Percentiles rank a stretch among this genome's conserved stretches.
Conservation (phyloP, 768 basidiomycete species). For the Kwoniella europaea region DNA sequence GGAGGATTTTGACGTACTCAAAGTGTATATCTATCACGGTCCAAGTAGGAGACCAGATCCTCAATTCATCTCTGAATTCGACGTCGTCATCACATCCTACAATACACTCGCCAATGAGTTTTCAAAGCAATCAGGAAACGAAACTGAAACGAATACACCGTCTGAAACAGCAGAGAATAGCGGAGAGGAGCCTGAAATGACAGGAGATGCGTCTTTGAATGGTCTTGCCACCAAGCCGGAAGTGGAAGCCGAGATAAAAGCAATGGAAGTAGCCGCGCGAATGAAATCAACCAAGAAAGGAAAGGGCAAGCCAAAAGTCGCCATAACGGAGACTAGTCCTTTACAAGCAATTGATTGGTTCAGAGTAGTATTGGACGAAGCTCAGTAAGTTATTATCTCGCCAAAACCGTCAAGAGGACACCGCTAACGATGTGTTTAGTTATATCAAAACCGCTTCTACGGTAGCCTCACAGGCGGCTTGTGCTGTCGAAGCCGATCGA, state of each 20-base stretch:
- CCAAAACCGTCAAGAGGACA: not conserved
- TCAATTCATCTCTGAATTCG: slow-evolving; percentile 86
- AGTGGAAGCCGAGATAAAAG: slow-evolving; percentile 56
- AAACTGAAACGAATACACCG: slow-evolving; percentile 62
- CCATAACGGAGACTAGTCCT: slow-evolving; percentile 68
- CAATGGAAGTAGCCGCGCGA: slow-evolving; percentile 57
- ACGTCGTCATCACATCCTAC: slow-evolving; percentile 96
- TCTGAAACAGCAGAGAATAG: slow-evolving; percentile 55
- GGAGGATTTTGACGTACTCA: slow-evolving; percentile 48
- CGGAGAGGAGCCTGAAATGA: slow-evolving; percentile 71
- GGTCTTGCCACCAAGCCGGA: slow-evolving; percentile 47
- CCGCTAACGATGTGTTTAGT: slow-evolving; percentile 60
- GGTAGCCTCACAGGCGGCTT: slow-evolving; percentile 91
- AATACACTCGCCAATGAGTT: slow-evolving; percentile 93
- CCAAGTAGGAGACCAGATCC: slow-evolving; percentile 83
- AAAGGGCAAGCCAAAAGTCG: slow-evolving; percentile 65
- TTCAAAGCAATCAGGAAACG: slow-evolving; percentile 78
- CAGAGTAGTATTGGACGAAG: slow-evolving; percentile 88
- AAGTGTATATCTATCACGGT: slow-evolving; percentile 93
- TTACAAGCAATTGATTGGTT: slow-evolving; percentile 97
- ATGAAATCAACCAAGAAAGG: slow-evolving; percentile 68
- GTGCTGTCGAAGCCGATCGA: slow-evolving; percentile 90
- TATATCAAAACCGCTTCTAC: slow-evolving; percentile 96
- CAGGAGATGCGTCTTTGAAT: slow-evolving; percentile 71
- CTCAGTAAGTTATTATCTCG: slow-evolving; percentile 73